Percentiles rank a stretch among this genome's conserved stretches.
These are phyloP conservation scores for Aureobasidium sp. DNA, from an alignment of 2,329 filamentous ascomycete species.

Conservation along the genomic window DNA sequence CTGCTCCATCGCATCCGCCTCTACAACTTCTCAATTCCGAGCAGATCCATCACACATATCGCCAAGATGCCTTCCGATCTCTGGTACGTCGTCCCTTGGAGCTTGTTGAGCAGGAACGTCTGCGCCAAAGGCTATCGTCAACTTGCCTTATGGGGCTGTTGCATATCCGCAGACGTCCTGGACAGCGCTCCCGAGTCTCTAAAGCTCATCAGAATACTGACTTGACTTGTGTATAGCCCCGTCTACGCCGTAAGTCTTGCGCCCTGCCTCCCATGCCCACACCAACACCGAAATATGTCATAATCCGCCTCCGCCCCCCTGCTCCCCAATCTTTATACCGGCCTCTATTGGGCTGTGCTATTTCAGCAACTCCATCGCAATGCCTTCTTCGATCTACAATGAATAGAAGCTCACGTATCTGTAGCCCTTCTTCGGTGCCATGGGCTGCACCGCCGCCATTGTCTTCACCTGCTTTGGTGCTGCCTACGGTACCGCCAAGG, in stretches of 20 bases:
- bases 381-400: neutral
- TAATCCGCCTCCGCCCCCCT: conserved; percentile 2
- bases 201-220: conserved; percentile 34
- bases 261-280: neutral
- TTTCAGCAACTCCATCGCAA: neutral
- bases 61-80: conserved; percentile 68
- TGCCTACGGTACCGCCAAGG: conserved; percentile 98
- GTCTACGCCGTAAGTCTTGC: conserved; percentile 89
- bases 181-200: neutral
- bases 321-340: neutral
- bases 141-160: conserved; percentile 11
- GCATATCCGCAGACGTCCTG: conserved; percentile 12
- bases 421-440: conserved; percentile 89
- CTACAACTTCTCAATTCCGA: neutral
- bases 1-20: conserved; percentile 8
- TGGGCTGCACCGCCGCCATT: conserved; percentile 92
- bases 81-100: conserved; percentile 55
- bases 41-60: conserved; percentile 14
- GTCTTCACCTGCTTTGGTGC: conserved; percentile 96
- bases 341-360: neutral
- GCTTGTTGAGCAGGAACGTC: conserved; percentile 2
- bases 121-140: conserved; percentile 11
- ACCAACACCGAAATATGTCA: conserved; percentile 1
- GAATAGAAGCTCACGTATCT: conserved; percentile 19
- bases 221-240: conserved; percentile 54